These are phyloP conservation scores for Rhizopogon rudus DNA, from an alignment of 768 basidiomycete species.

Conservation along the genomic window DNA sequence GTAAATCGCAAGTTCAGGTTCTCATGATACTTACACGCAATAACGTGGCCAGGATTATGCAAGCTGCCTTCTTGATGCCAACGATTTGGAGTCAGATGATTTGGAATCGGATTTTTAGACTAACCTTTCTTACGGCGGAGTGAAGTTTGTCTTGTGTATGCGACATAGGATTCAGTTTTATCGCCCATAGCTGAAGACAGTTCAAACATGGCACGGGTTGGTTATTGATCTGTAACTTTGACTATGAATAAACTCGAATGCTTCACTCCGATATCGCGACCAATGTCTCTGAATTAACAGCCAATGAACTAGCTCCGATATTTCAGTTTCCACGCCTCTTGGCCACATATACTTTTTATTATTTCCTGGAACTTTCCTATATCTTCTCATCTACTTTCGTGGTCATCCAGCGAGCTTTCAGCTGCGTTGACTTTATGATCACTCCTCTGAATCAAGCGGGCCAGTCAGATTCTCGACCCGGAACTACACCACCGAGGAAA, in stretches of 20 bases:
- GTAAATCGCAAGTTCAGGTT: neutral
- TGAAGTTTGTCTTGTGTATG: neutral
- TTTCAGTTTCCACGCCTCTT: neutral
- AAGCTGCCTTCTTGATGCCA: slow-evolving; percentile 32
- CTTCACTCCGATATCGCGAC: too few species aligned
- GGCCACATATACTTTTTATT: neutral
- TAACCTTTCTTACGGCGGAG: neutral
- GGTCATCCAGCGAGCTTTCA: neutral
- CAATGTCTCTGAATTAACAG: neutral
- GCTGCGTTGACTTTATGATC: neutral
- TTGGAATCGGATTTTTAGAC: slow-evolving; percentile 26
- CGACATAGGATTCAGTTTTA: neutral
- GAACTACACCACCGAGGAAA: neutral
- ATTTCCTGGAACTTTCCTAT: neutral
- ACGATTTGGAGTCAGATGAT: slow-evolving; percentile 22
- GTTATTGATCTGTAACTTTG: too few species aligned
- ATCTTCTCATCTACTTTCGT: neutral
- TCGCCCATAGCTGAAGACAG: too few species aligned
- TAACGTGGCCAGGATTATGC: slow-evolving; percentile 20
- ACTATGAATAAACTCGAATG: neutral
- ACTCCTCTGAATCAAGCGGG: neutral
- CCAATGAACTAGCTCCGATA: neutral
- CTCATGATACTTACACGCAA: neutral
- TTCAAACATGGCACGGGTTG: too few species aligned
- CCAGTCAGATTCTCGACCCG: neutral